Base-by-base conservation (phyloP, 2,329 filamentous ascomycete genomes). In the Hypoxylon sp. region DNA sequence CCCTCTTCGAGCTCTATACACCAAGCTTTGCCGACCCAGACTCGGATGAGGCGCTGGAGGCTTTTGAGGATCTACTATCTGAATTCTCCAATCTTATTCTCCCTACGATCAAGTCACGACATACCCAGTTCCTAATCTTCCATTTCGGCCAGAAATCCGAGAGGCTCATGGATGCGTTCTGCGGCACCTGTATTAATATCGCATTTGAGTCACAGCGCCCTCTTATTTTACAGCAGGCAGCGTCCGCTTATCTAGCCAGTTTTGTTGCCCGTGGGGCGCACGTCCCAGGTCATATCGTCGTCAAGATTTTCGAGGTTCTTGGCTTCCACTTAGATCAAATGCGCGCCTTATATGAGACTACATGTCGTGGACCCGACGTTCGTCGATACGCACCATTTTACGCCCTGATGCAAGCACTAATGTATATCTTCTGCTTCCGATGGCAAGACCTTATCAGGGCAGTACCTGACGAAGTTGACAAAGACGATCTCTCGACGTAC, bases 381-480 rank as follows among this genome's bases (percentile, higher is more conserved):
- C 90, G 91, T 69, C 90, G 92, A 51, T 97, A 95, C 77, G 89
- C 90, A 53, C 89, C 92, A 13, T 97, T 97, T 81, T 98, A 98
- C 79, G 90, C 92, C 17, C 89, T 94, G 53, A 90, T 92, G n/a
- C 95, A 98, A 80, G 94, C 94, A 1, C 85, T 97, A 2, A 87
- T 98, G 25, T 98, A 98, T 82, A 95, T 97, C 66, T 98, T 97
- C 77, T 99, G 96, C 84, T 99, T 99, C 85, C 91, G 96, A 61
- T 99, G 96, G 96, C 91, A 94, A 68, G 95, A 98, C 76, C 85
- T 99, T 51, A 91, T 93, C 62, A 84, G 88, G 20, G 86, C 88
- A 1, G 87, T 86, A 2, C 84, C 88, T 1, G 85, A 90, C 66
- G 84, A 81, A 68, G 86, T 88, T 64, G 92, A 88, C 81, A 88